Evolutionary conservation across 169 alveolate species (phyloP), one percentile per base, ranked within the genome.

Genomic region (Cryptosporidium meleagridis): DNA sequence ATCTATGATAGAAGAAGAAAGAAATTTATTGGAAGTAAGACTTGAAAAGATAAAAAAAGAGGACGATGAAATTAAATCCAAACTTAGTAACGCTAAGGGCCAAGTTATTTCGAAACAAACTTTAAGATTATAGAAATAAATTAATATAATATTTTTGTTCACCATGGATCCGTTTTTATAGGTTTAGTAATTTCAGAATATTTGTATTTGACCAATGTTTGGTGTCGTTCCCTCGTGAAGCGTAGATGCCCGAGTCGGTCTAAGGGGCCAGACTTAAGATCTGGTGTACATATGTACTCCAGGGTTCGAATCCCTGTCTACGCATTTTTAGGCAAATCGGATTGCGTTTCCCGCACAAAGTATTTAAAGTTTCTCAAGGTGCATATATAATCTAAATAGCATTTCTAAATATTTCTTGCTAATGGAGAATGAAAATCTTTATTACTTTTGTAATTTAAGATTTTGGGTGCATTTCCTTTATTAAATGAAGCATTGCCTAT

Each of bases 231-330:
- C 10, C 1, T 4, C n/a, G 69, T 80, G 53, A 26, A 29, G 89
- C 89, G 89, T 80, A 80, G 89, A 80, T 80, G 89, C 89, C 89
- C 89, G 89, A 80, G 89, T 80, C 89, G 89, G 89, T 80, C 89
- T 80, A 80, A 80, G 89, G 89, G 89, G 89, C 89, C 89, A 80
- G 89, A 80, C 89, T 80, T 80, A 80, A 80, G 89, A 80, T 80
- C 89, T 80, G 89, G 89, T 80, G 89, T 80, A 80, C 89, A 65
- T 69, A n/a, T 80, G 89, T 80, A 80, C 89, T 80, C 89, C 89
- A 80, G 89, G 89, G 89, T 80, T 80, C 89, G 89, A 80, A 80
- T 80, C 89, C 89, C 89, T 80, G 89, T 80, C 89, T 80, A 59
- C 89, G 89, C 89, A 80, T 14, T 61, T 55, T 29, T 62, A n/a